phyloP scores from a whole-genome alignment of 1,139 yeast genomes.

The Lodderomyces metapsilosis region DNA sequence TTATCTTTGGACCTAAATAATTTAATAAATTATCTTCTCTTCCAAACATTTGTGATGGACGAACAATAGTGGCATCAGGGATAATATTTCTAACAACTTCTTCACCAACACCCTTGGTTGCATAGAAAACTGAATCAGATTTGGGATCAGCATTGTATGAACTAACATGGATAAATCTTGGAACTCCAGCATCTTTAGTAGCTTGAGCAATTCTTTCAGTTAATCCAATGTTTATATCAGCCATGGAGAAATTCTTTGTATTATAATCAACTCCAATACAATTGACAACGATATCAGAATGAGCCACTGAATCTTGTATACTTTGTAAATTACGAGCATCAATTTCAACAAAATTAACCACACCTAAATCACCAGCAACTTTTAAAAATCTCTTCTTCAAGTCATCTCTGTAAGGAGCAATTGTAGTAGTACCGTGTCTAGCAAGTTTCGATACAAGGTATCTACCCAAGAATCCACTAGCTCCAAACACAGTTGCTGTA shows the following conservation, averaged over 20 bases:
- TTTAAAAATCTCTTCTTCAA: slow-evolving; percentile 76
- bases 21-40: slow-evolving; percentile 72
- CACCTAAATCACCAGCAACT: slow-evolving; percentile 85
- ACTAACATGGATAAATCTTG: slow-evolving; percentile 77
- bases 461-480: slow-evolving; percentile 77
- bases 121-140: slow-evolving; percentile 68
- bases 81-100: slow-evolving; percentile 61
- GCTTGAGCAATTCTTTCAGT: slow-evolving; percentile 78
- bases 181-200: slow-evolving; percentile 67
- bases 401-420: slow-evolving; percentile 80
- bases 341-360: slow-evolving; percentile 79
- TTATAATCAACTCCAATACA: slow-evolving; percentile 75
- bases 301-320: slow-evolving; percentile 74
- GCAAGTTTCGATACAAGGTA: slow-evolving; percentile 72
- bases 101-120: slow-evolving; percentile 83
- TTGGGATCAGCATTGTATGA: slow-evolving; percentile 73
- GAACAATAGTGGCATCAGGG: slow-evolving; percentile 80
- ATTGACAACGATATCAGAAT: slow-evolving; percentile 81
- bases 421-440: slow-evolving; percentile 75
- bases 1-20: slow-evolving; percentile 55
- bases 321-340: slow-evolving; percentile 78
- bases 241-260: slow-evolving; percentile 80
- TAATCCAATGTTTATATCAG: slow-evolving; percentile 79
- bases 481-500: slow-evolving; percentile 88
- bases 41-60: slow-evolving; percentile 84